Conservation (phyloP, 2,329 filamentous ascomycete genomes). For the Fusarium anthophilum region DNA sequence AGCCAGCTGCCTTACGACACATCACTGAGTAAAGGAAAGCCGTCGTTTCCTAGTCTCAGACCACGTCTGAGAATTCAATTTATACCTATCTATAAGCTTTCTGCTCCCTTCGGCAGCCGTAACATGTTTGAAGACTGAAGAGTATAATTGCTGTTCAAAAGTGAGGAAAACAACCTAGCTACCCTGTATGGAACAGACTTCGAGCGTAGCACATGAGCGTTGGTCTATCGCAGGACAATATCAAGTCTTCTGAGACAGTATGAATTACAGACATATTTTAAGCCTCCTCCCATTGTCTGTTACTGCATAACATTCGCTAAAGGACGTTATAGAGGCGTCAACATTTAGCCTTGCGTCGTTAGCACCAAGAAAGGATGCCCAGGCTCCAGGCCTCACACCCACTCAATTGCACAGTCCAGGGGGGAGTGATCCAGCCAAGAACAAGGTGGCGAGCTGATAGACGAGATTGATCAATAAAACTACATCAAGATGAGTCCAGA, state of each 20-base stretch:
- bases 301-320: not conserved
- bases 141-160: not conserved
- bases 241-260: not conserved
- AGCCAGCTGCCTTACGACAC: not conserved
- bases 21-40: not conserved
- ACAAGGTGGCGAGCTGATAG: not conserved
- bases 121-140: not conserved
- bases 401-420: not conserved
- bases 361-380: not conserved
- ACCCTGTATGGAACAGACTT: not conserved
- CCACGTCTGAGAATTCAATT: not conserved
- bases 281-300: too few species aligned
- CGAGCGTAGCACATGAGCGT: not conserved
- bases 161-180: not conserved
- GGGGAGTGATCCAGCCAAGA: not conserved
- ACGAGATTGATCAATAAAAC: not conserved
- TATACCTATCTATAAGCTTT: rapidly evolving
- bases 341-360: not conserved
- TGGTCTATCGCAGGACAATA: not conserved
- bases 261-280: not conserved
- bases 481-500: not conserved
- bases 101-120: rapidly evolving
- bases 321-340: not conserved
- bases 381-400: not conserved
- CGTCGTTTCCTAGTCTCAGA: not conserved